phyloP scores from a whole-genome alignment of 371 early-diverging fungal species.

The Globomyces sp. region DNA sequence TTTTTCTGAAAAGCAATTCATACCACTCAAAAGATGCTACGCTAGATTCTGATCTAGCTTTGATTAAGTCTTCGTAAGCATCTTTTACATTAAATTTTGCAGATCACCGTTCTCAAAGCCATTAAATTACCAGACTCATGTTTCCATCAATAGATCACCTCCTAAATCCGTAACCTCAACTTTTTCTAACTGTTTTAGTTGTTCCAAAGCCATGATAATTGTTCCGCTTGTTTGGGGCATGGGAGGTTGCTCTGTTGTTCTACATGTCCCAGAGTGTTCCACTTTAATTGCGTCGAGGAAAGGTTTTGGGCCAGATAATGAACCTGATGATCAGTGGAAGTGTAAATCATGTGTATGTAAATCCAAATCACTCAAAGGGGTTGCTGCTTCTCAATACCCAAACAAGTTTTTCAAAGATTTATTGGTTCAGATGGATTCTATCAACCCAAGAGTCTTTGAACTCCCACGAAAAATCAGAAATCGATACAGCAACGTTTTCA shows the following conservation, averaged over 20 bases:
- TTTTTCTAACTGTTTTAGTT: not conserved
- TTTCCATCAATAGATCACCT: too few relatives aligned
- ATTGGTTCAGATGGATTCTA: constrained; percentile 21
- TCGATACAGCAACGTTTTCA: constrained; percentile 25
- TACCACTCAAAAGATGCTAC: too few relatives aligned
- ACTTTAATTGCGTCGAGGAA: constrained; percentile 44
- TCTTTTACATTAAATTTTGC: too few relatives aligned
- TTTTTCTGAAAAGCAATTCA: too few relatives aligned
- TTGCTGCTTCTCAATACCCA: not conserved
- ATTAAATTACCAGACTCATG: too few relatives aligned
- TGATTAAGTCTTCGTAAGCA: too few relatives aligned
- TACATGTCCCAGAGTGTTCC: constrained; percentile 49
- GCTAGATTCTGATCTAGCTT: too few relatives aligned
- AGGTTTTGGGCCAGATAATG: constrained; percentile 27
- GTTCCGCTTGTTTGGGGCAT: constrained; percentile 43
- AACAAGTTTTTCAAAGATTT: constrained; percentile 19
- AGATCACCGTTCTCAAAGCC: too few relatives aligned
- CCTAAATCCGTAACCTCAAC: too few relatives aligned
- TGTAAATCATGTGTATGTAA: constrained; percentile 25
- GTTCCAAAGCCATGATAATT: constrained; percentile 36
- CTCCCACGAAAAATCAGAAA: constrained; percentile 31
- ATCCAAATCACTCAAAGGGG: constrained; percentile 6
- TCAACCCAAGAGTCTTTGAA: constrained; percentile 38
- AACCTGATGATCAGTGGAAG: constrained; percentile 36
- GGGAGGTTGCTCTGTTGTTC: constrained; percentile 51